phyloP scores from a whole-genome alignment of 2,329 filamentous ascomycete genomes.

The Boeremia exigua region DNA sequence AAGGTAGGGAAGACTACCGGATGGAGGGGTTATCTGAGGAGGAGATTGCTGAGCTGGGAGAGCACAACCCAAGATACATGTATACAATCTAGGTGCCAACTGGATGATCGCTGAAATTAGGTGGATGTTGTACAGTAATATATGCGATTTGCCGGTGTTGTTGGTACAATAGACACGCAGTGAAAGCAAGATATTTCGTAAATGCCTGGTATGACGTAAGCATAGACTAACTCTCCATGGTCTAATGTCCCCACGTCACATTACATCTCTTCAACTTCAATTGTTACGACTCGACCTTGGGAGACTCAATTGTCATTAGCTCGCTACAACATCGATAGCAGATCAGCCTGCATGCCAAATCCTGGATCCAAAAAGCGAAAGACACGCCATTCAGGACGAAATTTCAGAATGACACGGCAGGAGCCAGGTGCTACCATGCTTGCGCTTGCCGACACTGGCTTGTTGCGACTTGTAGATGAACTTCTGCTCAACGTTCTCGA shows the following conservation, averaged over 20 bases:
- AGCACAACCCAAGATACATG: conserved; percentile 33
- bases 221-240: conserved; percentile 2
- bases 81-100: conserved; percentile 25
- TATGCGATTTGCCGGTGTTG: too few relatives aligned
- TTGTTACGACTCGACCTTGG: neutral
- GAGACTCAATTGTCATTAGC: neutral
- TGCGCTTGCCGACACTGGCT: conserved; percentile 22
- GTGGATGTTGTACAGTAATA: neutral
- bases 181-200: neutral
- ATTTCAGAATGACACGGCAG: conserved; percentile 29
- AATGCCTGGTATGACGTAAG: conserved; percentile 10
- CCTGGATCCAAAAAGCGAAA: conserved; percentile 38
- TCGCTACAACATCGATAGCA: neutral
- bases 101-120: too few relatives aligned
- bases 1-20: conserved; percentile 31
- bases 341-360: conserved; percentile 28
- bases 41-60: conserved; percentile 33
- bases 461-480: conserved; percentile 43
- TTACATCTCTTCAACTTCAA: neutral
- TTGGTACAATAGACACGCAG: neutral
- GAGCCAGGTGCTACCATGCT: conserved; percentile 22
- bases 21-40: conserved; percentile 34
- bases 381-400: conserved; percentile 32
- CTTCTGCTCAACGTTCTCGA: conserved; percentile 44
- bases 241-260: neutral